Evolutionary conservation across 108 stramenopile genomes (phyloP).

Genomic region (Cyclotella baltica): DNA sequence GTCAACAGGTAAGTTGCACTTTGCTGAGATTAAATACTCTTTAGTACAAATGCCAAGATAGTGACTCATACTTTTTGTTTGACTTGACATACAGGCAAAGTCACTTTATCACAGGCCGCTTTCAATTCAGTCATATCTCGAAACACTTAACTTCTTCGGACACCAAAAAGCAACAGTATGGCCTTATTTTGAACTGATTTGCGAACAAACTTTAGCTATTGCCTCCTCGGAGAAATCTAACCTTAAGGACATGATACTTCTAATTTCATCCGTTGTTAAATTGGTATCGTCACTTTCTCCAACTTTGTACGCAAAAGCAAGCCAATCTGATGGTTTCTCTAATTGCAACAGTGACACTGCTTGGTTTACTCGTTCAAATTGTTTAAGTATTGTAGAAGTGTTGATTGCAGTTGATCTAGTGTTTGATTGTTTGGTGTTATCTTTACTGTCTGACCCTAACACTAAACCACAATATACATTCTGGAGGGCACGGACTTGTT

Average conservation of each 20-base stretch:
- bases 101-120: constrained; percentile 95
- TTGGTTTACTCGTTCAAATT: constrained; percentile 79
- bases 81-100: not conserved
- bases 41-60: not conserved
- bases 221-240: constrained; percentile 72
- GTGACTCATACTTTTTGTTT: not conserved
- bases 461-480: constrained; percentile 51
- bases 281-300: constrained; percentile 41
- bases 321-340: constrained; percentile 86
- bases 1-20: constrained; percentile 74
- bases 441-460: constrained; percentile 17
- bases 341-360: constrained; percentile 77
- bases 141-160: not conserved
- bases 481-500: constrained; percentile 82
- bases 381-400: constrained; percentile 51
- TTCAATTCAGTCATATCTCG: constrained; percentile 91
- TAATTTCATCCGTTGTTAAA: constrained; percentile 68
- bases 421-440: not conserved
- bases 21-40: constrained; percentile 22
- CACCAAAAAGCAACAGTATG: not conserved
- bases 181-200: constrained; percentile 17
- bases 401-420: constrained; percentile 25
- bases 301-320: constrained; percentile 47
- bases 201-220: constrained; percentile 46
- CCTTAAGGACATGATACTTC: constrained; percentile 62